Evolutionary conservation across 176 grass and related monocot genomes (phyloP).

Genomic region (Cenchrus purpureus): DNA sequence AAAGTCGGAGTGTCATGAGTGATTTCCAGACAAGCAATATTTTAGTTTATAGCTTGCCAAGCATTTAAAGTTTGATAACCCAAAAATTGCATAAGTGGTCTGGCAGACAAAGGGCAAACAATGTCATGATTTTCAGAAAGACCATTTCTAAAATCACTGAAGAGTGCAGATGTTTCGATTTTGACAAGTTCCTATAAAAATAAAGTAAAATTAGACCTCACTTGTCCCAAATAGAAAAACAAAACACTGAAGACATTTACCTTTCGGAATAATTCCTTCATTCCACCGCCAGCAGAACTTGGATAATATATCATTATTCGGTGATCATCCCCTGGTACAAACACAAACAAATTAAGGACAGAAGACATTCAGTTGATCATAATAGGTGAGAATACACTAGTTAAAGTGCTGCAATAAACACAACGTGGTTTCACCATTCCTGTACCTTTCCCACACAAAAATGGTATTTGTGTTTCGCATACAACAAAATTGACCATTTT

Average conservation of each 20-base stretch:
- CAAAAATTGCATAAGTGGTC: neutral
- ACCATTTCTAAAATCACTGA: neutral
- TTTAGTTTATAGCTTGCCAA: constrained; percentile 2
- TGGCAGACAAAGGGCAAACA: neutral
- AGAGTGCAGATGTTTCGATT: constrained; percentile 5
- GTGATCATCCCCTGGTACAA: constrained; percentile 80
- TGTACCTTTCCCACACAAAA: constrained; percentile 13
- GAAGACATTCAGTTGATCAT: constrained; percentile 27
- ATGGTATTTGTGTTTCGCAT: no score
- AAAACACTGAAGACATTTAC: constrained; percentile 33
- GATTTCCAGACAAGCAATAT: neutral
- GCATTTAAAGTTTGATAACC: neutral
- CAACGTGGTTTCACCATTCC: neutral
- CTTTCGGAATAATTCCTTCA: constrained; percentile 98
- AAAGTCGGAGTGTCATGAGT: neutral
- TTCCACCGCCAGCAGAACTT: constrained; percentile 97
- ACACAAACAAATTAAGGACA: neutral
- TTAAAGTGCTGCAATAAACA: constrained; percentile 24
- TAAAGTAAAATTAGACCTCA: constrained; percentile 29
- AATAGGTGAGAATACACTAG: constrained; percentile 12
- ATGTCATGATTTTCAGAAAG: constrained; percentile 22
- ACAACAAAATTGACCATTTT: no score
- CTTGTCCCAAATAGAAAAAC: constrained; percentile 7
- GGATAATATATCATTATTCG: constrained; percentile 99
- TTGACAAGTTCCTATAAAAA: neutral